Conservation (phyloP, 306 rosid genomes). For the Spatholobus suberectus region DNA sequence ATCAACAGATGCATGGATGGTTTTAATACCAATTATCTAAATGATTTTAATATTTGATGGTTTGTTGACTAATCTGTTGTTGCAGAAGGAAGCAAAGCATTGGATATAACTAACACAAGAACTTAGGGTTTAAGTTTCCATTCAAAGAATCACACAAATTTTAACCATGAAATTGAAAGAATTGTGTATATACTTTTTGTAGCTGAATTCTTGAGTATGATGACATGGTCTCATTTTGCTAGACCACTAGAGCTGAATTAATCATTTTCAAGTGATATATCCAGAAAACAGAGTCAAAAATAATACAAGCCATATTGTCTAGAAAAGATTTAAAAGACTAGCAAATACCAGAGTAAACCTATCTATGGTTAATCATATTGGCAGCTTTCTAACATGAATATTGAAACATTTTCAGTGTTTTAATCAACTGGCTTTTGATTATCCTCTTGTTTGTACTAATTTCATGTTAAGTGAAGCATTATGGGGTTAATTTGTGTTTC, state of each 20-base stretch:
- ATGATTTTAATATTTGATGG: slow-evolving; percentile 13
- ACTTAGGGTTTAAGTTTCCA: slow-evolving; percentile 25
- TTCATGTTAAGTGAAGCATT: not conserved
- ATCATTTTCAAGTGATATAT: slow-evolving; percentile 14
- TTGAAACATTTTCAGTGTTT: slow-evolving; percentile 20
- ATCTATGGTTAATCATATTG: slow-evolving; percentile 12
- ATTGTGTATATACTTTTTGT: not conserved
- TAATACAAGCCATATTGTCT: slow-evolving; percentile 6
- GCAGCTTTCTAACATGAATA: slow-evolving; percentile 24
- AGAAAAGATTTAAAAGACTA: slow-evolving; percentile 16
- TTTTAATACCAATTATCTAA: slow-evolving; percentile 10
- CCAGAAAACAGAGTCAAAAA: slow-evolving; percentile 11
- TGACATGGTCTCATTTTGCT: slow-evolving; percentile 21
- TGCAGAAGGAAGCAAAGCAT: slow-evolving; percentile 19
- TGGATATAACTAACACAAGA: slow-evolving; percentile 3
- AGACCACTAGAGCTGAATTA: slow-evolving; percentile 5
- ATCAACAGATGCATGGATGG: slow-evolving; percentile 18
- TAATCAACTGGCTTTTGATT: slow-evolving; percentile 19
- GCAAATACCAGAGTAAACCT: slow-evolving; percentile 15
- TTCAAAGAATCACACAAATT: not conserved
- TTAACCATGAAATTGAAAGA: slow-evolving; percentile 3
- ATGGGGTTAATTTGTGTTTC: slow-evolving; percentile 14
- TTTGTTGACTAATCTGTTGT: slow-evolving; percentile 1
- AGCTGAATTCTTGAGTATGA: slow-evolving; percentile 1
- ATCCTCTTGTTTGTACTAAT: slow-evolving; percentile 20